Evolutionary conservation across 2,329 filamentous ascomycete species (phyloP).

Genomic region (Verticillium isaacii): DNA sequence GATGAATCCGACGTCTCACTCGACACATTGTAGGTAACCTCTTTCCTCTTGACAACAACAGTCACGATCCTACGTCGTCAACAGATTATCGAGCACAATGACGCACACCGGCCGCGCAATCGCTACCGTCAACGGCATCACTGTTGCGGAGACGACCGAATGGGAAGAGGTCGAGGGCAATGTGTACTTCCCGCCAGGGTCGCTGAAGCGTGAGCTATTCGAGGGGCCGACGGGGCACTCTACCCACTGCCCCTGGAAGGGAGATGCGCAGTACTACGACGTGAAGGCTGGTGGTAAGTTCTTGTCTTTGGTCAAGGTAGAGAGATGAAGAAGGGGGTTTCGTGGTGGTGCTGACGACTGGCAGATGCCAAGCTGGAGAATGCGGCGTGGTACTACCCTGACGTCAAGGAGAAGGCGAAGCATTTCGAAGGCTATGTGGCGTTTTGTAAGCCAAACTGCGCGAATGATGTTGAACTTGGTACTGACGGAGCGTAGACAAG

Average conservation of each 20-base stretch:
- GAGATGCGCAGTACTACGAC: conserved; percentile 51
- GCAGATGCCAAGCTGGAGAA: conserved; percentile 42
- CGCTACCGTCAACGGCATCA: conserved; percentile 42
- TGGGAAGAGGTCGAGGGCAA: conserved; percentile 54
- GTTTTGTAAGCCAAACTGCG: conserved; percentile 42
- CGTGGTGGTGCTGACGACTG: neutral
- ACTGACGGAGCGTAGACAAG: conserved; percentile 22
- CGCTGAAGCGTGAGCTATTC: conserved; percentile 40
- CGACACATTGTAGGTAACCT: neutral
- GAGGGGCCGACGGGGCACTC: conserved; percentile 34
- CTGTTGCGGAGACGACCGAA: conserved; percentile 44
- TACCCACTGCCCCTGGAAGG: conserved; percentile 54
- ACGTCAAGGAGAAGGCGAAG: conserved; percentile 41
- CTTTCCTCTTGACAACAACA: no score
- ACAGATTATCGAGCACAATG: neutral
- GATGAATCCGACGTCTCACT: neutral
- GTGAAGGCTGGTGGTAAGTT: conserved; percentile 39
- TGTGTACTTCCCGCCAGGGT: conserved; percentile 47
- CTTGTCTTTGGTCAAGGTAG: neutral
- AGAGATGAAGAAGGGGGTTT: neutral
- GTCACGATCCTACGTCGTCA: no score
- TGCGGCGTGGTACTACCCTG: conserved; percentile 55
- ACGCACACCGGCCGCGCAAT: conserved; percentile 25
- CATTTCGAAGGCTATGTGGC: conserved; percentile 51
- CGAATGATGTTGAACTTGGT: neutral